Evolutionary conservation across 148 eudicot genomes (phyloP), one percentile per base, ranked within the genome.

Genomic region (Bassia scoparia): DNA sequence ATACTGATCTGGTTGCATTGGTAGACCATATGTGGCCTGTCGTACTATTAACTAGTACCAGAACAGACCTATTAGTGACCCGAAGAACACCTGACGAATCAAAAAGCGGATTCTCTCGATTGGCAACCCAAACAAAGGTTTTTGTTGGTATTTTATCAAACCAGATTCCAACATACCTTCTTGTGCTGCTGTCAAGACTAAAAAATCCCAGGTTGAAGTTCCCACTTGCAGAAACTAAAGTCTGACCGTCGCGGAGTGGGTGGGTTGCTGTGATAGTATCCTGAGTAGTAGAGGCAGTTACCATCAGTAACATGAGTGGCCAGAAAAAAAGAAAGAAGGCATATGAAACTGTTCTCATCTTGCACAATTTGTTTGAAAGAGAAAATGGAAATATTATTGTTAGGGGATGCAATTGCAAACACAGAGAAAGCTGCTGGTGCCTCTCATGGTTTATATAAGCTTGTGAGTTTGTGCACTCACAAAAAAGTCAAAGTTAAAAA

Each of bases 161-260:
- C 80, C 75, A 77, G n/a, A 73, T 63, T 49, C 76, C 76, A 5
- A 73, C 68, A 37, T 73, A 73, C 35, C 61, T 53, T 29, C 65
- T 62, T 16, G 31, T 21, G n/a, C 30, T 59, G 3, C 58, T 71
- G 24, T 70, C 80, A 30, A 63, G 71, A 20, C 72, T 77, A 71
- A 77, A 77, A 23, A 54, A 77, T 55, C 75, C 71, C 14, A 77
- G 59, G 71, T 52, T 70, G 34, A 70, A 76, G 41, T 34, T 63
- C 12, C 74, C 79, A 52, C 69, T 61, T 12, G 68, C 37, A 5
- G 79, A 76, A 69, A 76, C 79, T 58, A 76, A 69, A 2, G 64
- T 62, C 0, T 54, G 12, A 31, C 74, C 74, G 18, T 76, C 79
- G 20, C 29, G 35, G 69, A 76, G 30, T 16, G 74, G n/a, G 20